Evolutionary conservation across 2,329 filamentous ascomycete genomes (phyloP).

Genomic region (Mycosphaerella arachidis): DNA sequence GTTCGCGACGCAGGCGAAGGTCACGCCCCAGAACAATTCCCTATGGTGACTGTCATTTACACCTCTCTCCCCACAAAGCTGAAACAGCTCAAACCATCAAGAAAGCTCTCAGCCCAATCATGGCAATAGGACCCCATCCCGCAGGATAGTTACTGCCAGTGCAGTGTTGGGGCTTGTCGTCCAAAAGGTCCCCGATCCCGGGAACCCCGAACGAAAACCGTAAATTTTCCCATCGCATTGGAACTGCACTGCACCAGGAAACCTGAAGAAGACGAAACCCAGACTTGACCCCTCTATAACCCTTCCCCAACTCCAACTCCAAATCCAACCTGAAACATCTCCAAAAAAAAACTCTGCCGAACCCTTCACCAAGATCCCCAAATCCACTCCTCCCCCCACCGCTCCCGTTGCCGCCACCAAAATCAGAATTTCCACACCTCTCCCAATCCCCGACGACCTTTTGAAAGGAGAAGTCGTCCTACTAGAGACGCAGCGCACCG

Average conservation of each 20-base stretch:
- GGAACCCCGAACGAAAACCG: background rate
- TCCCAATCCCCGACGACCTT: background rate
- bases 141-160: conserved; percentile 11
- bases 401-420: no score
- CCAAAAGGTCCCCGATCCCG: conserved; percentile 6
- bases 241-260: conserved; percentile 11
- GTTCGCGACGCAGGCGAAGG: conserved; percentile 9
- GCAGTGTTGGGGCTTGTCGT: conserved; percentile 9
- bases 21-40: conserved; percentile 4
- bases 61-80: conserved; percentile 8
- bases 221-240: no score
- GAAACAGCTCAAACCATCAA: background rate
- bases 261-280: background rate
- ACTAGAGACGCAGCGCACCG: conserved; percentile 8
- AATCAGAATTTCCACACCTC: conserved; percentile 7
- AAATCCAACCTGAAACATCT: no score
- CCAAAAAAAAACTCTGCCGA: conserved; percentile 4
- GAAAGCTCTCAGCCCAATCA: conserved; percentile 3
- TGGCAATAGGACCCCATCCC: conserved; percentile 7
- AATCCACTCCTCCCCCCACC: background rate
- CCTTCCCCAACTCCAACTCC: conserved; percentile 2
- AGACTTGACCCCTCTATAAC: background rate
- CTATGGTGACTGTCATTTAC: conserved; percentile 9
- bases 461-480: conserved; percentile 6
- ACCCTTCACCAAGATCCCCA: conserved; percentile 8